Base-by-base conservation (phyloP, 345 rosid genomes). In the Trapa incisa region DNA sequence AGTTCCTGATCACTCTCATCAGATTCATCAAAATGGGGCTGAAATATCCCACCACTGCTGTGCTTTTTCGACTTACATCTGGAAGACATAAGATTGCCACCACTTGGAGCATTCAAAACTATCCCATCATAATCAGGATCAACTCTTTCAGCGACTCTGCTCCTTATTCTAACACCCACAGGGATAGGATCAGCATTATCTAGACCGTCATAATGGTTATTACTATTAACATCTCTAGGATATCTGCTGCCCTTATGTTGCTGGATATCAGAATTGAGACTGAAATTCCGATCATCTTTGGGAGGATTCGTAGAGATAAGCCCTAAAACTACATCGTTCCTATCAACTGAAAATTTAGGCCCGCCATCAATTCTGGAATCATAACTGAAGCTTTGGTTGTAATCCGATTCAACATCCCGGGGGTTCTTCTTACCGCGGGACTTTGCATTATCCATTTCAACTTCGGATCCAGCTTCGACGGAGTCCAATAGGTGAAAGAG, bases 401-500 rank as follows among this genome's bases (percentile, higher is more conserved):
- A 64, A 41, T 64, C 48, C 13, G 4, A 13, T n/a, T 45, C 35
- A 17, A 14, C 48, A n/a, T 64, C 67, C 67, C 67, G 13, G 2
- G 50, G 33, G 67, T 39, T 64, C 43, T 64, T 64, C 47, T 41
- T 64, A 33, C 47, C 66, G 43, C 47, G 66, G 66, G 47, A 39
- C 48, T 64, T 64, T 11, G 67, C 5, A 4, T 2, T 36, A 35
- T 17, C 35, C 14, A 45, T 8, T 17, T 64, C 67, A 32, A 50
- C 14, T 8, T 42, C 39, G 73, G 86, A 82, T 3, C 92, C 84
- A 57, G 79, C 85, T 73, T 89, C 98, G 89, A 89, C 89, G 3
- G 90, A 77, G 64, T 88, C 96, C 96, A 92, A 87, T 38, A 86
- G 74, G 77, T 83, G 82, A 66, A 81, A 92, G 75, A 89, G 98